Evolutionary conservation across 179 eudicot genomes (phyloP), one percentile per base, ranked within the genome.

Genomic region (Corrigiola litoralis): DNA sequence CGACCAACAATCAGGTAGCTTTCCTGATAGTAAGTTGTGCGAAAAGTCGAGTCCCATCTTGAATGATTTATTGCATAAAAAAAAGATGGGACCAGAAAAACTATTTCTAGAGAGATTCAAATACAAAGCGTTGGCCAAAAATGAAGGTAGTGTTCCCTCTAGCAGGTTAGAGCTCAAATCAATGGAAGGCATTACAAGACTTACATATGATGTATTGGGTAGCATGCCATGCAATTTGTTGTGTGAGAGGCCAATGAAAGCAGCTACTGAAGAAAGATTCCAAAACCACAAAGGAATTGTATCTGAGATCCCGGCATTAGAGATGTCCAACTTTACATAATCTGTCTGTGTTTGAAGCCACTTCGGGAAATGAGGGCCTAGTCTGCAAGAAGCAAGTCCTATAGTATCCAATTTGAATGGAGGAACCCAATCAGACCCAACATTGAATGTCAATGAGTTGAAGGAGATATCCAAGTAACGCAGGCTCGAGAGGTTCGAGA

Each of bases 241-340:
- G 17, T 72, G 24, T 27, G 84, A 82, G 7, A 77, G 58, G 29
- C 33, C 20, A 44, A 61, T 52, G 44, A 23, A 42, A 50, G 2
- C 2, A 4, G 66, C 32, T 11, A 14, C 6, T 3, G 59, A 17
- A 23, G 76, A 62, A 12, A 61, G 44, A 41, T 72, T 68, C 84
- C 84, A 82, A 25, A 79, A 75, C 76, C 80, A 79, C 21, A 25
- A 32, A 20, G 84, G 84, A n/a, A 71, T 53, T 18, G 20, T 37
- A 45, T 62, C 77, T 1, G 69, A 71, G 25, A 81, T 77, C 38
- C 67, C 57, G 8, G 75, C 38, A 61, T 21, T 34, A 16, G 85
- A 77, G 34, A 75, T 49, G 65, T 80, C 84, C 33, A 80, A 70
- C 6, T 20, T 7, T 1, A 17, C 20, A 59, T 60, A 49, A 9